These are phyloP conservation scores for Sinapis alba DNA, from an alignment of 441 rosid genomes.

Conservation along the genomic window DNA sequence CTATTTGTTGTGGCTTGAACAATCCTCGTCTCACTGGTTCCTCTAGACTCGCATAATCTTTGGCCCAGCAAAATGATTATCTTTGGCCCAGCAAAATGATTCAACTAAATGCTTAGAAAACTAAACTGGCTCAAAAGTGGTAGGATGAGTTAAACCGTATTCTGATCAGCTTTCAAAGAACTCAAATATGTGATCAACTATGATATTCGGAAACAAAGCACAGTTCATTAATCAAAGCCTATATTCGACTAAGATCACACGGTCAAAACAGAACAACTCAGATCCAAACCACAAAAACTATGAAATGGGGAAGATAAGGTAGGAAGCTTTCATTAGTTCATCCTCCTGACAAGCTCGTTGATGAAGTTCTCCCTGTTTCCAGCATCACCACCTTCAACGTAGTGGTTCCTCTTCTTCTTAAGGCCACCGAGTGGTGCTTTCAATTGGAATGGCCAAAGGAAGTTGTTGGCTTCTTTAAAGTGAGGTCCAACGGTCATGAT, in stretches of 20 bases:
- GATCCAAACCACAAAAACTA: slow-evolving; percentile 10
- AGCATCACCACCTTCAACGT: slow-evolving; percentile 81
- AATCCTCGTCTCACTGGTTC: not conserved
- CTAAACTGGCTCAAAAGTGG: not conserved
- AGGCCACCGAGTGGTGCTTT: slow-evolving; percentile 72
- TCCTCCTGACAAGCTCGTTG: slow-evolving; percentile 49
- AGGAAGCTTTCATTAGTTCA: slow-evolving; percentile 46
- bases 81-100: no score
- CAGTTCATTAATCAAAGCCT: slow-evolving; percentile 8
- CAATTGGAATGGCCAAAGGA: slow-evolving; percentile 75
- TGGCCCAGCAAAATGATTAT: no score
- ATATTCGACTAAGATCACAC: slow-evolving; percentile 9
- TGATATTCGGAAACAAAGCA: not conserved
- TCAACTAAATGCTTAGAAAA: not conserved
- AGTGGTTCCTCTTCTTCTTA: slow-evolving; percentile 76
- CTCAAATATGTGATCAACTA: not conserved
- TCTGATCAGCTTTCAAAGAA: not conserved
- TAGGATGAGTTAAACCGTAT: not conserved
- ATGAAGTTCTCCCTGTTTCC: slow-evolving; percentile 35
- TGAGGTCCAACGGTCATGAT: slow-evolving; percentile 76
- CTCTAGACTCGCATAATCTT: not conserved
- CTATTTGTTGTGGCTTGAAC: slow-evolving; percentile 9
- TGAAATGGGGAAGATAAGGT: not conserved
- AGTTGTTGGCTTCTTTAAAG: slow-evolving; percentile 81
- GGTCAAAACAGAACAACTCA: not conserved